Evolutionary conservation across 768 basidiomycete genomes (phyloP).

Genomic region (Auriscalpium vulgare): DNA sequence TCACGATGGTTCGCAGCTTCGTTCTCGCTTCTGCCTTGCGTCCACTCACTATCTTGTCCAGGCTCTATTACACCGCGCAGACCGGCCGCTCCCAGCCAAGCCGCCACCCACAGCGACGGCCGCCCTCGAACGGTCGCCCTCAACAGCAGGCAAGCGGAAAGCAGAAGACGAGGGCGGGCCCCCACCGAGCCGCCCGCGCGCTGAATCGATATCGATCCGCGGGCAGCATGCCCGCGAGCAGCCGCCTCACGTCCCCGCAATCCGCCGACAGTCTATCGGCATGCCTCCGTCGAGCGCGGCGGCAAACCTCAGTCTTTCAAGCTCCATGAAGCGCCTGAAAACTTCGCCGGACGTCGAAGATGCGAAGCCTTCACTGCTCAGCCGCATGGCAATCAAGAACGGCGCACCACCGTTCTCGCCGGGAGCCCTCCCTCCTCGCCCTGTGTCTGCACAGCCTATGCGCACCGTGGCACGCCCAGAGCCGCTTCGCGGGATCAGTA

Average conservation of each 20-base stretch:
- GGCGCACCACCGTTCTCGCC: neutral
- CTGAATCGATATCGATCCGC: constrained; percentile 3
- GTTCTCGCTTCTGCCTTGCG: neutral
- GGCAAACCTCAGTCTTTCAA: neutral
- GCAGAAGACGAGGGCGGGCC: neutral
- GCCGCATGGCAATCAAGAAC: constrained; percentile 4
- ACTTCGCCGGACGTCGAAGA: neutral
- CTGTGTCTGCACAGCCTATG: too few relatives aligned
- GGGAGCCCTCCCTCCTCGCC: too few relatives aligned
- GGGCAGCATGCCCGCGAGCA: constrained; percentile 6
- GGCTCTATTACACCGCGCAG: neutral
- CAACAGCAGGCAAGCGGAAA: neutral
- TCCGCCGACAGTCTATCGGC: neutral
- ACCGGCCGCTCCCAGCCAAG: constrained; percentile 1
- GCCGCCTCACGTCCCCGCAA: neutral
- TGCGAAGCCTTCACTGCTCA: constrained; percentile 5
- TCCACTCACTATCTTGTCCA: constrained; percentile 2
- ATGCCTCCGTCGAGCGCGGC: too few relatives aligned
- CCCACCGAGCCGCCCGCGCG: neutral
- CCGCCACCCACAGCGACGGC: neutral
- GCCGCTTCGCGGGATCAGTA: constrained; percentile 5
- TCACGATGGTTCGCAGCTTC: constrained; percentile 13
- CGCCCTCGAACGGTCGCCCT: neutral
- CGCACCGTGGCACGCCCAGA: neutral
- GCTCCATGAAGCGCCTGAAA: constrained; percentile 3